Evolutionary conservation across 306 rosid genomes (phyloP), one percentile per base, ranked within the genome.

Genomic region (Rosa persica): DNA sequence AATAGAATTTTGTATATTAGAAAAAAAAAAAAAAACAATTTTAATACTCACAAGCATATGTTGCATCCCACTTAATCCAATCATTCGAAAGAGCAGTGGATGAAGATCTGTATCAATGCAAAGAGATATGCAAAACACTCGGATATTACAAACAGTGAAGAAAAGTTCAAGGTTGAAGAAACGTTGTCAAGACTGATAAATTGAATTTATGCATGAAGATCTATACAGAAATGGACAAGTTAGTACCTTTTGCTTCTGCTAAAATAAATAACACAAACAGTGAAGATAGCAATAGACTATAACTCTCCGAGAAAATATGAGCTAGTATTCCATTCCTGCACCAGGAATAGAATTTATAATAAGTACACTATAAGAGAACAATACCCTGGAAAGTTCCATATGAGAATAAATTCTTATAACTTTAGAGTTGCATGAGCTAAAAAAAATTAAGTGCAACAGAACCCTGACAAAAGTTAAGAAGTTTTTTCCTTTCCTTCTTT

Each of bases 261-360:
- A 93, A 23, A 79, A 81, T 70, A 68, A 93, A 85, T 79, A 93
- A 77, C 70, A 93, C 78, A 86, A 85, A 89, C 40, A 87, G 81
- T 51, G 88, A 89, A 81, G 90, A 86, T 42, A 89, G 79, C 87
- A 84, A 66, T 70, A 87, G 77, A 84, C 22, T 86, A 69, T 72
- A 83, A 88, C 85, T 85, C 79, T 88, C 89, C 15, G 89, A 85
- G 79, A 83, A 85, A 82, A 83, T 75, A 79, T 73, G 69, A 12
- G 86, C 85, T 80, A 87, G 83, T 74, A 91, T 76, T 81, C 94
- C 96, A 78, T 67, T 51, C 90, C 98, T 93, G 90, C 84, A 85
- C 61, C 72, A 68, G 54, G 73, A 44, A 55, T 72, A 76, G 52
- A 52, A 11, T 82, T 79, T 58, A 44, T 69, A 57, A 39, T 62